phyloP scores from a whole-genome alignment of 371 early-diverging fungal genomes.

The Mucor saturninus region DNA sequence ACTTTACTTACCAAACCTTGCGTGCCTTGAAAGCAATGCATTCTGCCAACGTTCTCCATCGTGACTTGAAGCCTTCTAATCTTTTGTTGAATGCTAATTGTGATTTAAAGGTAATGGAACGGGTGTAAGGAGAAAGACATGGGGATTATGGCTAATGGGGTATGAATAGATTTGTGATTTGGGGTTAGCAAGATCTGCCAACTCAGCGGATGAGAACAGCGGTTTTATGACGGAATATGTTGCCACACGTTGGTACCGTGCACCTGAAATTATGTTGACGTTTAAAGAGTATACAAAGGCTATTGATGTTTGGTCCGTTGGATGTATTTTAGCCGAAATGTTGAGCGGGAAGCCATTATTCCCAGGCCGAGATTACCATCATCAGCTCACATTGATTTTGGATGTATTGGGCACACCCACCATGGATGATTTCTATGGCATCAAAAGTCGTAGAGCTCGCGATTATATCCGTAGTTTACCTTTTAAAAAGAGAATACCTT shows the following conservation, averaged over 20 bases:
- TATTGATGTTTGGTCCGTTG: conserved; percentile 98
- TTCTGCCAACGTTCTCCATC: conserved; percentile 96
- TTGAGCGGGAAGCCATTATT: conserved; percentile 90
- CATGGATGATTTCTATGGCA: conserved; percentile 84
- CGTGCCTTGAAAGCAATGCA: conserved; percentile 98
- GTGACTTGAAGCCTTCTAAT: conserved; percentile 98
- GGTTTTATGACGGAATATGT: conserved; percentile 98
- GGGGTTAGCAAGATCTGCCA: conserved; percentile 91
- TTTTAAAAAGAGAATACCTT: conserved; percentile 88
- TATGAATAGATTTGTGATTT: conserved; percentile 85
- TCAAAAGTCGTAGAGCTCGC: conserved; percentile 83
- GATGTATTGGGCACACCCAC: conserved; percentile 97
- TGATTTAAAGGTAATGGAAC: conserved; percentile 78
- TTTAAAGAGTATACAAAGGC: conserved; percentile 95
- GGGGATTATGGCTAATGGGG: background rate
- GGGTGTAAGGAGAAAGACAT: background rate
- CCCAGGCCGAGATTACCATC: conserved; percentile 91
- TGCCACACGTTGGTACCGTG: conserved; percentile 98
- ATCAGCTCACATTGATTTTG: conserved; percentile 97
- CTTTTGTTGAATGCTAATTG: conserved; percentile 97
- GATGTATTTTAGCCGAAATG: conserved; percentile 97
- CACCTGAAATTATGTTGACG: conserved; percentile 98
- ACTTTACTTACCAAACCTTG: conserved; percentile 97
- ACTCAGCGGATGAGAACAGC: conserved; percentile 84
- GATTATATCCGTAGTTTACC: conserved; percentile 93